Evolutionary conservation across 1,284 basidiomycete species (phyloP).

Genomic region (Moniliophthora roreri): DNA sequence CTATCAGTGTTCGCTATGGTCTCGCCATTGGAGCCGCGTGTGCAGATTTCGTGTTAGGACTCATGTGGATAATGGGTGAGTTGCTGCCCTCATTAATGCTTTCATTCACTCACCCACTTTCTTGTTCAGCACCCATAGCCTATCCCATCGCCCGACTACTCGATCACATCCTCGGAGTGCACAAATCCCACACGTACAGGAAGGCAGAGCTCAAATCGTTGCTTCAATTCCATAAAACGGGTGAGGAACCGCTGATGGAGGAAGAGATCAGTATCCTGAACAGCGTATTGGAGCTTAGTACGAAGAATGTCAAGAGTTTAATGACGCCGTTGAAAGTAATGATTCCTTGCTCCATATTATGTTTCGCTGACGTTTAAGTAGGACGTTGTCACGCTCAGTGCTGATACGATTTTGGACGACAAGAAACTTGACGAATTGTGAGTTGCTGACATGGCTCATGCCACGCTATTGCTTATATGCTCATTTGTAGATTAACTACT

Average conservation of each 20-base stretch:
- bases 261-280: constrained; percentile 89
- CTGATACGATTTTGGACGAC: constrained; percentile 81
- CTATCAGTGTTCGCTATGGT: constrained; percentile 88
- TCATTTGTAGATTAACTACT: constrained; percentile 51
- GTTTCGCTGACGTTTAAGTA: constrained; percentile 32
- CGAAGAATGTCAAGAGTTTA: constrained; percentile 79
- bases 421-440: constrained; percentile 74
- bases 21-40: constrained; percentile 86
- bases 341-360: constrained; percentile 1
- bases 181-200: constrained; percentile 80
- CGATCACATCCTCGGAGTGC: constrained; percentile 72
- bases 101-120: background rate
- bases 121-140: constrained; percentile 68
- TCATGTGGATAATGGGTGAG: constrained; percentile 81
- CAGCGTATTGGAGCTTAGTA: constrained; percentile 83
- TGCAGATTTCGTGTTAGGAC: constrained; percentile 72
- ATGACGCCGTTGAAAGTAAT: constrained; percentile 83
- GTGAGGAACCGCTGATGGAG: constrained; percentile 84
- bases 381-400: constrained; percentile 77
- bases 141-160: constrained; percentile 88
- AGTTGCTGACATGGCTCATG: constrained; percentile 21
- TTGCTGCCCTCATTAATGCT: background rate
- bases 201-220: constrained; percentile 93
- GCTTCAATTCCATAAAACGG: constrained; percentile 85
- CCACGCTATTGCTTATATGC: constrained; percentile 8